These are phyloP conservation scores for Acacia acuminata DNA, from an alignment of 306 rosid species.

Conservation along the genomic window DNA sequence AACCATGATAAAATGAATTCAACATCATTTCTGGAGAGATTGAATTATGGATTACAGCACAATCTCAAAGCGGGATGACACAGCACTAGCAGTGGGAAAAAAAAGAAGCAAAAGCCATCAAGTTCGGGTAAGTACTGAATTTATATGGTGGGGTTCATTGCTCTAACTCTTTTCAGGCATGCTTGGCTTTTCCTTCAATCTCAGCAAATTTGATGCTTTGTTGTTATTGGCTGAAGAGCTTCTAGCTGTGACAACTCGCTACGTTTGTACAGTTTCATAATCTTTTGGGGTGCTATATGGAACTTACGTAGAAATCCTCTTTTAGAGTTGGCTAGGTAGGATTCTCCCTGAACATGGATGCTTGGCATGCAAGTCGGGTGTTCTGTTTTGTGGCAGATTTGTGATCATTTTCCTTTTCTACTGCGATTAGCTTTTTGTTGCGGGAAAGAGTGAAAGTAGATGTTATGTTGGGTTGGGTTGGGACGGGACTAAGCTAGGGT, in stretches of 20 bases:
- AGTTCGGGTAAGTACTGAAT: slow-evolving; percentile 67
- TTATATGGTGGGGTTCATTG: slow-evolving; percentile 73
- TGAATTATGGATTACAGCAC: neutral
- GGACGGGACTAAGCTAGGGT: no score
- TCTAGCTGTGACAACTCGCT: neutral
- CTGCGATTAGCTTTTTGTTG: neutral
- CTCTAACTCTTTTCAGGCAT: slow-evolving; percentile 59
- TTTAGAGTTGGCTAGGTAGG: neutral
- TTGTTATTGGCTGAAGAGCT: neutral
- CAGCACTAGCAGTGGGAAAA: neutral
- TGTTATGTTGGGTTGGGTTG: neutral
- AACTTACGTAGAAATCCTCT: neutral
- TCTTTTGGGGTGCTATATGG: neutral
- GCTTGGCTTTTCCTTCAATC: slow-evolving; percentile 28
- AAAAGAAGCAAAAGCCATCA: slow-evolving; percentile 60
- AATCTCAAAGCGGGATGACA: neutral
- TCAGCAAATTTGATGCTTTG: neutral
- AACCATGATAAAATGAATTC: slow-evolving; percentile 31
- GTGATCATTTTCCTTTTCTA: neutral
- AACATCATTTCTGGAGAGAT: slow-evolving; percentile 53
- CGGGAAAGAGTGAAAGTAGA: neutral
- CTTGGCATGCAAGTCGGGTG: neutral
- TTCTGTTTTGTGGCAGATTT: neutral
- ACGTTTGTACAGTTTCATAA: slow-evolving; percentile 16
- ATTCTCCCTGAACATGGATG: neutral